Conservation (phyloP, 257 asterid genomes). For the Plectranthus barbatus region DNA sequence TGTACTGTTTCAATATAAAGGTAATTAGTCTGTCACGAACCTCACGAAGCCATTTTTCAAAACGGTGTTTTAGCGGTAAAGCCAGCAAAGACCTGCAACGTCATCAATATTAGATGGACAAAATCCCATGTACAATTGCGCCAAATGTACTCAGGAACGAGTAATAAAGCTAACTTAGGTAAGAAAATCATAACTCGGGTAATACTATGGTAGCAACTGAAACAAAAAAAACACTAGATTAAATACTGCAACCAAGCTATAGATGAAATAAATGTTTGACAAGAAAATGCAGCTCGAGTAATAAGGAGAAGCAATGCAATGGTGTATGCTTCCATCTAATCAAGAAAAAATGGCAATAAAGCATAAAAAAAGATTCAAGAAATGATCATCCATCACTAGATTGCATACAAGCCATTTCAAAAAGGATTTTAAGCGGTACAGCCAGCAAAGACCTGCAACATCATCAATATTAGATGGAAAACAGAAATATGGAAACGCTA, state of each 20-base stretch:
- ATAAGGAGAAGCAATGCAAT: not conserved
- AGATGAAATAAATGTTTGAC: too few relatives aligned
- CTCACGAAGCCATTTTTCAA: slow-evolving; percentile 53
- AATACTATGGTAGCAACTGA: not conserved
- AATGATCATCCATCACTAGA: not conserved
- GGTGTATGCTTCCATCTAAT: not conserved
- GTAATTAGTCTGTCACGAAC: slow-evolving; percentile 31
- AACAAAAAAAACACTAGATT: too few relatives aligned
- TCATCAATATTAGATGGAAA: too few relatives aligned
- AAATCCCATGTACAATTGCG: not conserved
- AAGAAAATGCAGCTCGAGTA: too few relatives aligned
- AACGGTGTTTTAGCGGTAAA: slow-evolving; percentile 66
- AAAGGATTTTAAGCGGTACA: too few relatives aligned
- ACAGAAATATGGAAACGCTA: too few relatives aligned
- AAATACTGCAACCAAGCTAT: too few relatives aligned
- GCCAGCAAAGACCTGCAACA: too few relatives aligned
- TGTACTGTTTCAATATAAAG: too few relatives aligned
- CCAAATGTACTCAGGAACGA: not conserved
- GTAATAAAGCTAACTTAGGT: not conserved
- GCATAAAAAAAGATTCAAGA: slow-evolving; percentile 6
- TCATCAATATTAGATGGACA: slow-evolving; percentile 13
- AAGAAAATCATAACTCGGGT: not conserved
- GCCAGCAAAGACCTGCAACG: slow-evolving; percentile 50
- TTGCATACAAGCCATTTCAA: not conserved
- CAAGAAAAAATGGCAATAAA: not conserved